Base-by-base conservation (phyloP, 78 protist genomes). In the Monosiga brevicollis region DNA sequence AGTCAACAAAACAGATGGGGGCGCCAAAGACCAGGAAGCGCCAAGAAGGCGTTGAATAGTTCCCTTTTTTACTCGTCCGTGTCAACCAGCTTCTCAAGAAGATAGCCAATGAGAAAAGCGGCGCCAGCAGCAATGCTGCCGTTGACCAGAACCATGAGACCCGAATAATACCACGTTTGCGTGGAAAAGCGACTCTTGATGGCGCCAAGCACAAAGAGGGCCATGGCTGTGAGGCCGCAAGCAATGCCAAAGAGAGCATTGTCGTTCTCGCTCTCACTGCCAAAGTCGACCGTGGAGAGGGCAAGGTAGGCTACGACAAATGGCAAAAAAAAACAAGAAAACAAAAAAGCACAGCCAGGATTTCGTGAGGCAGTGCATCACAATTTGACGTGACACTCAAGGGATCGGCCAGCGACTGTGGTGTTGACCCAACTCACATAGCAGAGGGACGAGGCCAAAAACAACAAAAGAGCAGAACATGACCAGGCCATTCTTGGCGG, bases 111-210 rank as follows among this genome's bases (percentile, higher is more conserved):
- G 72, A 84, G 75, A 72, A 83, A 90, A 6, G 93, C 84, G 24
- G 83, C 88, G 42, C 80, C 75, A 40, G 93, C 87, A 35, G 93
- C 78, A 36, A 90, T n/a, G 0, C 86, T 80, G 25, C 90, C 93
- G 82, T 87, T 90, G 62, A 90, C 22, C 34, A 84, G 79, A 81
- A 87, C 84, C 62, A 42, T 35, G 41, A 86, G 32, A 72, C 93
- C 90, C 37, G 86, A 75, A 9, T 83, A 15, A 15, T 54, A 76
- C 86, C 86, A 81, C 39, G 81, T 40, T 54, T 76, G 79, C 34
- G 77, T 34, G 40, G 40, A 35, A 35, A 9, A 73, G 34, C 80
- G 84, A 20, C 85, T 88, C 80, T 89, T 90, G 73, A 90, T 35
- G 43, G 86, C 84, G 2, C 93, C 93, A 29, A 90, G 80, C 20